These are phyloP conservation scores for Smittium culicis DNA, from an alignment of 371 early-diverging fungal genomes.

Conservation along the genomic window DNA sequence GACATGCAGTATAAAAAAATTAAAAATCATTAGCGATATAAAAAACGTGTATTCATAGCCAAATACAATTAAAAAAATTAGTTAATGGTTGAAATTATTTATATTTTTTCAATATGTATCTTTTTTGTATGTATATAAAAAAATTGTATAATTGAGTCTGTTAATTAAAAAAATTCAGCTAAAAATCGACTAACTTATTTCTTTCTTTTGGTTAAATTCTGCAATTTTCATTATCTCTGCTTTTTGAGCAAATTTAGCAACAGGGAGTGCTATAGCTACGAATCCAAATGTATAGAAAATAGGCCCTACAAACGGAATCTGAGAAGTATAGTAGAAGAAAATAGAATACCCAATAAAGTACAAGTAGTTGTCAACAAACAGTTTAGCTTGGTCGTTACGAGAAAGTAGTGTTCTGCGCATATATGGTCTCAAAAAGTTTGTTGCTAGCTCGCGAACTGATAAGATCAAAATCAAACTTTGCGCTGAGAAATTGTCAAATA, in stretches of 20 bases:
- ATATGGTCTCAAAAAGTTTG: constrained; percentile 7
- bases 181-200: too few species aligned
- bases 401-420: background rate
- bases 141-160: too few species aligned
- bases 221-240: background rate
- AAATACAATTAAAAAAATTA: too few species aligned
- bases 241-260: background rate
- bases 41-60: too few species aligned
- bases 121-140: too few species aligned
- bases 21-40: too few species aligned
- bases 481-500: background rate
- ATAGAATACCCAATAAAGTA: background rate
- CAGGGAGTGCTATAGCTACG: background rate
- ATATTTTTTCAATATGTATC: too few species aligned
- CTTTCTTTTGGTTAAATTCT: background rate
- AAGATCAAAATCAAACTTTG: background rate
- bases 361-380: background rate
- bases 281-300: background rate
- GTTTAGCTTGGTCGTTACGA: background rate
- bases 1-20: too few species aligned
- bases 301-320: background rate
- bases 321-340: background rate
- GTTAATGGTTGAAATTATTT: too few species aligned
- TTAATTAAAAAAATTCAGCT: too few species aligned
- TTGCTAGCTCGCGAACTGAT: background rate